Evolutionary conservation across 352 stramenopile species (phyloP).

Genomic region (Phytophthora boehmeriae): DNA sequence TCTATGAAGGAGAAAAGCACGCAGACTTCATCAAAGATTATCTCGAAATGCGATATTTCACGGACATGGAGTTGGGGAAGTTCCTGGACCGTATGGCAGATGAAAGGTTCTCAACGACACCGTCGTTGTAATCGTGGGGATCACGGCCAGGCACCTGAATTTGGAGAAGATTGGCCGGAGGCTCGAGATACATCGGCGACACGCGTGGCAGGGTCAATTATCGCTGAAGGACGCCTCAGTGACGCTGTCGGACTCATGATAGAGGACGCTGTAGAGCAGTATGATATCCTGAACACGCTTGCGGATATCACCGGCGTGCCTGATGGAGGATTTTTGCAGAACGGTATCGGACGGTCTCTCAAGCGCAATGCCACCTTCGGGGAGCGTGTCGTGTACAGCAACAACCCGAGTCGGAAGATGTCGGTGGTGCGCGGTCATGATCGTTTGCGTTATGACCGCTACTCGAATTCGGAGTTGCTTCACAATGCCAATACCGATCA

Average conservation of each 20-base stretch:
- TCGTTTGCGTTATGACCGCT: constrained; percentile 50
- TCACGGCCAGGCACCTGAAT: constrained; percentile 52
- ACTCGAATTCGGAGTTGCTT: constrained; percentile 39
- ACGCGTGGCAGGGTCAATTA: constrained; percentile 34
- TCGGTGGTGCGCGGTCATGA: constrained; percentile 41
- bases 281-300: constrained; percentile 49
- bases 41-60: constrained; percentile 57
- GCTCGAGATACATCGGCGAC: constrained; percentile 36
- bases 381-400: constrained; percentile 50
- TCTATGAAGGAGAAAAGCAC: constrained; percentile 37
- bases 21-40: constrained; percentile 39
- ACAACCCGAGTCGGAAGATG: constrained; percentile 58
- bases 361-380: constrained; percentile 44
- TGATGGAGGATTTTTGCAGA: constrained; percentile 36
- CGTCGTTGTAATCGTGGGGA: constrained; percentile 63
- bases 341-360: constrained; percentile 45
- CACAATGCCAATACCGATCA: constrained; percentile 49
- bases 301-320: constrained; percentile 48
- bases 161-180: constrained; percentile 34
- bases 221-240: constrained; percentile 41
- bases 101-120: constrained; percentile 52
- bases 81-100: constrained; percentile 58
- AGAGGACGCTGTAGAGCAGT: constrained; percentile 39
- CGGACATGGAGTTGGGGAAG: constrained; percentile 47
- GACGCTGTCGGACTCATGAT: constrained; percentile 31